These are phyloP conservation scores for Neoascochyta sp. DNA, from an alignment of 2,329 filamentous ascomycete species.

Conservation along the genomic window DNA sequence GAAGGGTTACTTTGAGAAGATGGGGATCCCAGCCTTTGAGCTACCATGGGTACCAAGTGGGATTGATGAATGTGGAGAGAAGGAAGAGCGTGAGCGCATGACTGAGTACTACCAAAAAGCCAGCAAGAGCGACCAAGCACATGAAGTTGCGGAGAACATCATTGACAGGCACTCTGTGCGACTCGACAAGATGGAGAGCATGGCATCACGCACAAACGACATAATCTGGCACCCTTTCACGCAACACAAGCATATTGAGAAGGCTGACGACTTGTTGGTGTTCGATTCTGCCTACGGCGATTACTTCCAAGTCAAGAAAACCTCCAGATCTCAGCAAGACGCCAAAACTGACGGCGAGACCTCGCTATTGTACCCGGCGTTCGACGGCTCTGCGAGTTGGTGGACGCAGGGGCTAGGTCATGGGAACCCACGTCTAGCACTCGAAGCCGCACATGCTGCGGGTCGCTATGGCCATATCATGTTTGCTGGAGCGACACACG, in stretches of 20 bases:
- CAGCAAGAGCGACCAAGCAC: conserved; percentile 41
- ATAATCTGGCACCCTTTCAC: conserved; percentile 84
- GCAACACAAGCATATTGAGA: conserved; percentile 65
- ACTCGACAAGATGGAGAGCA: conserved; percentile 56
- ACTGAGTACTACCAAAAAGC: conserved; percentile 56
- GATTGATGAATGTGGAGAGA: conserved; percentile 24
- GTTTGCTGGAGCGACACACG: conserved; percentile 77
- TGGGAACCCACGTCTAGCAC: conserved; percentile 65
- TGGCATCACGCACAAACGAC: conserved; percentile 55
- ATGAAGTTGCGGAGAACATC: conserved; percentile 51
- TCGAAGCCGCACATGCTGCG: conserved; percentile 75
- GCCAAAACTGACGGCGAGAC: conserved; percentile 7
- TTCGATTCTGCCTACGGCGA: conserved; percentile 81
- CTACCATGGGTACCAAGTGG: conserved; percentile 57
- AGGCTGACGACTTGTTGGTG: conserved; percentile 60
- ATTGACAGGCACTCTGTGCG: conserved; percentile 53
- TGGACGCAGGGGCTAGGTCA: conserved; percentile 89
- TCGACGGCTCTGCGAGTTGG: conserved; percentile 85
- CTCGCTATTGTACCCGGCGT: conserved; percentile 59
- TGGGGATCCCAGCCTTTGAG: conserved; percentile 53
- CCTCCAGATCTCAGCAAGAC: conserved; percentile 12
- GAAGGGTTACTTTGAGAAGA: conserved; percentile 60
- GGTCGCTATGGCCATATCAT: conserved; percentile 85
- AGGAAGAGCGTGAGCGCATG: conserved; percentile 58
- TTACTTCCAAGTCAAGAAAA: conserved; percentile 63